Conservation (phyloP, 306 rosid species). For the Delonix regia region DNA sequence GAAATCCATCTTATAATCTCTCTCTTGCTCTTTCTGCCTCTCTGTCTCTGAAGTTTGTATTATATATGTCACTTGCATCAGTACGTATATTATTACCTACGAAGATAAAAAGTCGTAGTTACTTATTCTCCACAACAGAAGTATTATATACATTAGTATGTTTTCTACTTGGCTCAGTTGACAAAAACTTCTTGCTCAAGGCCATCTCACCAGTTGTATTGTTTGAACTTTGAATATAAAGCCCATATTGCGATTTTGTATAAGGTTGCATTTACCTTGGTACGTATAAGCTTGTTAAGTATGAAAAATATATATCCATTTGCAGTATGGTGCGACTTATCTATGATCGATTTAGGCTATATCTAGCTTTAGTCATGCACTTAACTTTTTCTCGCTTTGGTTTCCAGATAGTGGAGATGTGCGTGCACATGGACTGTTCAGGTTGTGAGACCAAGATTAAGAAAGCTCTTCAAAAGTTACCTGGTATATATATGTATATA, state of each 20-base stretch:
- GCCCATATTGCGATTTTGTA: too few species aligned
- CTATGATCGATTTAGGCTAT: background rate
- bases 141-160: background rate
- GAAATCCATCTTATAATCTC: constrained; percentile 17
- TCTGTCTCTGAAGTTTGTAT: background rate
- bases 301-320: background rate
- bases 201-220: too few species aligned
- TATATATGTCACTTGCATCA: background rate
- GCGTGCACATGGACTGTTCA: constrained; percentile 67
- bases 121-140: background rate
- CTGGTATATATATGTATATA: constrained; percentile 39
- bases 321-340: background rate
- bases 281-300: background rate
- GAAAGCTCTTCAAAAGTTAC: constrained; percentile 60
- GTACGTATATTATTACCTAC: background rate
- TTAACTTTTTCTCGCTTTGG: background rate
- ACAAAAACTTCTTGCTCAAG: too few species aligned
- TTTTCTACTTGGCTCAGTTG: too few species aligned
- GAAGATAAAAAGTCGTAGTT: background rate
- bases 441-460: constrained; percentile 69
- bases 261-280: too few species aligned
- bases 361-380: background rate
- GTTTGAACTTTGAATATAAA: too few species aligned
- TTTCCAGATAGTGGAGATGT: constrained; percentile 67
- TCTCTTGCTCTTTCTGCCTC: background rate